Percentiles rank a stretch among this genome's conserved stretches.
Conservation (phyloP, 176 grass and related monocot species). For the Cocos nucifera region DNA sequence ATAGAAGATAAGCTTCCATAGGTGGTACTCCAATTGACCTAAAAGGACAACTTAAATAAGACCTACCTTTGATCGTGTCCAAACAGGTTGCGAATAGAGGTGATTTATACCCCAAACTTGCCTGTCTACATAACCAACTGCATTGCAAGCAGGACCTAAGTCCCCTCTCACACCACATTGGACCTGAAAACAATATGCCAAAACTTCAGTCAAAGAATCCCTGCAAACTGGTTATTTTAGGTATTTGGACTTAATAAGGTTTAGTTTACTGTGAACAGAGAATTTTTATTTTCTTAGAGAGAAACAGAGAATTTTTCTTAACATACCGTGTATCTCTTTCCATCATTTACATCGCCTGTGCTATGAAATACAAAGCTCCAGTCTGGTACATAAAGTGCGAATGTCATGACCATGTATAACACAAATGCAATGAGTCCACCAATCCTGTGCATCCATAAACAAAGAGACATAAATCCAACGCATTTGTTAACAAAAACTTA, state of each 20-base stretch:
- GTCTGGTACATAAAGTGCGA: constrained; percentile 36
- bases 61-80: constrained; percentile 49
- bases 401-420: constrained; percentile 49
- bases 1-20: too few species aligned
- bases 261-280: too few species aligned
- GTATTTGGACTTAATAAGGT: too few species aligned
- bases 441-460: constrained; percentile 23
- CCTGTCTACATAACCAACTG: constrained; percentile 56
- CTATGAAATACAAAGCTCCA: constrained; percentile 47
- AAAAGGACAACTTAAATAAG: too few species aligned
- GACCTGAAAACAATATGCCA: constrained; percentile 13
- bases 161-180: constrained; percentile 47
- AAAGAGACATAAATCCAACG: neutral
- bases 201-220: neutral
- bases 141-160: constrained; percentile 55
- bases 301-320: neutral
- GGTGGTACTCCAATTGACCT: too few species aligned
- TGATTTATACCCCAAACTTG: constrained; percentile 55
- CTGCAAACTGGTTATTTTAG: too few species aligned
- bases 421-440: constrained; percentile 29
- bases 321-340: constrained; percentile 43
- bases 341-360: constrained; percentile 34
- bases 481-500: neutral
- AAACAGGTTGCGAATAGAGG: constrained; percentile 57
- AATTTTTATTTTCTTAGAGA: neutral